Base-by-base conservation (phyloP, 176 grass and related monocot species). In the Musa troglodytarum region DNA sequence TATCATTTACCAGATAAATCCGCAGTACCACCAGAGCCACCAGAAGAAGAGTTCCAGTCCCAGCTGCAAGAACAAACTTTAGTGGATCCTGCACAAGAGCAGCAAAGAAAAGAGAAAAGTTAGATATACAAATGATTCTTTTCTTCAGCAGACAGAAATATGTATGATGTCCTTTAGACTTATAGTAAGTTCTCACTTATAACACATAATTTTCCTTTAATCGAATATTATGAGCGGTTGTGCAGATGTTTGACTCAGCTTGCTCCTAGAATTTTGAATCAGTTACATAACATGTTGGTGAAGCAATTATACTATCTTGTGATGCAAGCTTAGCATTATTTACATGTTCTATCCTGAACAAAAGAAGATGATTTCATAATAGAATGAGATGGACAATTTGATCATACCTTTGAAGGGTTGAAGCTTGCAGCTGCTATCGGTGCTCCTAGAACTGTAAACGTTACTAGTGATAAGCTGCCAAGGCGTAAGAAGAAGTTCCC, bases 341-440 rank as follows among this genome's bases (percentile, higher is more conserved):
- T 43, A 43, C 3, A 43, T 43, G 34, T 43, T 43, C 34, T 5
- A 43, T 43, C 34, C 0, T 43, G 34, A 43, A 43, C 34, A 43
- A 43, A 43, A 6, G 34, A 43, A 6, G 34, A 6, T 43, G 3
- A 43, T 43, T 43, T 43, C 34, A 43, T 43, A 43, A 6, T 4
- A 6, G 34, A 43, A 43, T 51, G 16, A 53, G 19, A 67, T 16
- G 10, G 7, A 0, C 7, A 16, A 9, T 52, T 19, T 28, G 7
- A 16, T 50, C 21, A 28, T 68, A 89, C 93, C 87, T 97, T 97
- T 43, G 77, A 82, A 9, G 93, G 93, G 55, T 73, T 82, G 70
- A 97, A 97, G 66, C 93, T 97, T 53, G 93, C 83, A 24, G 86
- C 93, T 62, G 93, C 86, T 53, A 97, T 97, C 22, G 93, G 93